A percentile compares a stretch with the other conserved stretches of the same genome.
These are phyloP conservation scores for Lepidium sativum DNA, from an alignment of 345 rosid genomes.

Conservation along the genomic window DNA sequence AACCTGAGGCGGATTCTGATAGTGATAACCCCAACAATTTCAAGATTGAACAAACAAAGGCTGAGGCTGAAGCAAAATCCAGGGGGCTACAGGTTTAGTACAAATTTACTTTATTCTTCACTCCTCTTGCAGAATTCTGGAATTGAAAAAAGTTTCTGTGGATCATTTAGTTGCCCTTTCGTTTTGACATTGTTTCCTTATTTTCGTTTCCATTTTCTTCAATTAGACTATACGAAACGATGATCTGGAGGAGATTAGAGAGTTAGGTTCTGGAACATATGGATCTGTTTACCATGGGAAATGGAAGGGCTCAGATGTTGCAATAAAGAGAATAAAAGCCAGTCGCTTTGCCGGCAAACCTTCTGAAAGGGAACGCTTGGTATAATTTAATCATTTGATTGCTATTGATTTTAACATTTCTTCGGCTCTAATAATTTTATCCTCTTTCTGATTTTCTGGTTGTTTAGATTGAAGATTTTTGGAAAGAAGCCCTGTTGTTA, in stretches of 20 bases:
- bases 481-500: constrained; percentile 93
- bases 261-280: constrained; percentile 90
- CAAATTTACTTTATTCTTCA: background rate
- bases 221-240: constrained; percentile 72
- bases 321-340: constrained; percentile 95
- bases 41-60: constrained; percentile 87
- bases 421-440: background rate
- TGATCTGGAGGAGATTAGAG: constrained; percentile 94
- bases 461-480: constrained; percentile 87
- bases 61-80: constrained; percentile 89
- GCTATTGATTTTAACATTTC: background rate
- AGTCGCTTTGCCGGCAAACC: constrained; percentile 99
- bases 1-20: constrained; percentile 62
- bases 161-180: background rate
- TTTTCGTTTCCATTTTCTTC: constrained; percentile 20
- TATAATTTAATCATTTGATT: constrained; percentile 3
- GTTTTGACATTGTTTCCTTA: background rate
- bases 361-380: constrained; percentile 87
- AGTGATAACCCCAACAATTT: constrained; percentile 39
- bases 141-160: background rate
- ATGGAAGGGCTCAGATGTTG: constrained; percentile 99
- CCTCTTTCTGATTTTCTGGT: constrained; percentile 16
- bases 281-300: constrained; percentile 97
- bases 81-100: constrained; percentile 80
- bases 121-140: background rate